Evolutionary conservation across 2,329 filamentous ascomycete genomes (phyloP).

Genomic region (Davidsoniella eucalypti): DNA sequence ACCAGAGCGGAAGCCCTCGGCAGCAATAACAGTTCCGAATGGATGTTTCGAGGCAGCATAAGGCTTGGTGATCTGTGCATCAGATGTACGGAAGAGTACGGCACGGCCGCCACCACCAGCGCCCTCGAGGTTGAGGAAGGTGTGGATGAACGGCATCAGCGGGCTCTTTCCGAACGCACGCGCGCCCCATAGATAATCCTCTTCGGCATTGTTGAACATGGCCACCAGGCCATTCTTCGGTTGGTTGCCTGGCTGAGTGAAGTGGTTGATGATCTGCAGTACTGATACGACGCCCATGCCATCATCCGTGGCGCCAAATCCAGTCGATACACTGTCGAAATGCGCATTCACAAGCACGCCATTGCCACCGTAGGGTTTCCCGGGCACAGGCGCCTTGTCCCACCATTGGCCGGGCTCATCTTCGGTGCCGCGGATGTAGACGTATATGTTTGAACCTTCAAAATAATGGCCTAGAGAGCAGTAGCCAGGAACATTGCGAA

Average conservation of each 20-base stretch:
- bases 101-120: slow-evolving; percentile 83
- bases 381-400: slow-evolving; percentile 28
- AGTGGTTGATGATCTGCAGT: slow-evolving; percentile 75
- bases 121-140: slow-evolving; percentile 88
- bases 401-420: slow-evolving; percentile 63
- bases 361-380: slow-evolving; percentile 40
- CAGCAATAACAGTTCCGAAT: slow-evolving; percentile 67
- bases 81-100: slow-evolving; percentile 73
- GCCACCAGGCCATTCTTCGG: slow-evolving; percentile 69
- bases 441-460: slow-evolving; percentile 80
- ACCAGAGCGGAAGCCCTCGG: slow-evolving; percentile 67
- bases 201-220: slow-evolving; percentile 88
- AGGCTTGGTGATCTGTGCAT: slow-evolving; percentile 66
- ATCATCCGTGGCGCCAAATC: slow-evolving; percentile 86
- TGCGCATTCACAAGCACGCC: slow-evolving; percentile 90
- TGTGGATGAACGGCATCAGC: slow-evolving; percentile 62
- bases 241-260: slow-evolving; percentile 52
- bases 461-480: slow-evolving; percentile 52
- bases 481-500: slow-evolving; percentile 17
- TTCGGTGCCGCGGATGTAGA: slow-evolving; percentile 72
- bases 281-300: slow-evolving; percentile 78
- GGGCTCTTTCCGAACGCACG: slow-evolving; percentile 72
- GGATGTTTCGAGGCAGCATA: slow-evolving; percentile 59
- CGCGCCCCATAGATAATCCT: slow-evolving; percentile 81
- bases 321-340: slow-evolving; percentile 84